These are phyloP conservation scores for Coemansia sp. DNA, from an alignment of 192 early-diverging fungal species.

Conservation along the genomic window DNA sequence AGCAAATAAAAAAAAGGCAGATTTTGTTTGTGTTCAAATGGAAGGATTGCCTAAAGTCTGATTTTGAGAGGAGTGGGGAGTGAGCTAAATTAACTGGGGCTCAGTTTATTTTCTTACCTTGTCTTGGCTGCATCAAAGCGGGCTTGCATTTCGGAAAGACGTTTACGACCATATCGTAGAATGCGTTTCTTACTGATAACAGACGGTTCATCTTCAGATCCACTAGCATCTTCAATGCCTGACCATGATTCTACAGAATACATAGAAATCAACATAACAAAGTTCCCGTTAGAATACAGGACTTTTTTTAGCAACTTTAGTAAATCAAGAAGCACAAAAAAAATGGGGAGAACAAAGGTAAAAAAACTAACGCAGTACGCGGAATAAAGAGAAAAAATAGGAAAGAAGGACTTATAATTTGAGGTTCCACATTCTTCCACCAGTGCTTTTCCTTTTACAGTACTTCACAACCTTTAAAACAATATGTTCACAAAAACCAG, in stretches of 20 bases:
- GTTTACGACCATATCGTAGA: constrained; percentile 48
- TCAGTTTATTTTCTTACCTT: neutral
- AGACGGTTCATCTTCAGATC: constrained; percentile 28
- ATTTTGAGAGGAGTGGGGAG: too few relatives aligned
- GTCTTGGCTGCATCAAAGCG: constrained; percentile 25
- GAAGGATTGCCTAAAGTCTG: too few relatives aligned
- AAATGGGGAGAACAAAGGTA: neutral
- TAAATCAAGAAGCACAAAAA: neutral
- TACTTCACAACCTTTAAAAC: too few relatives aligned
- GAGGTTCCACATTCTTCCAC: neutral
- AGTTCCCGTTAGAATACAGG: too few relatives aligned
- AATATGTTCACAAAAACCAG: neutral
- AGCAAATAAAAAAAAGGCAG: too few relatives aligned
- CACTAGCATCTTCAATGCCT: constrained; percentile 50
- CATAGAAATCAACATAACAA: neutral
- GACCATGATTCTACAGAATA: constrained; percentile 47
- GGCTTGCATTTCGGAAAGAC: constrained; percentile 37
- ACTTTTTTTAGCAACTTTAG: neutral
- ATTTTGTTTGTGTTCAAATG: too few relatives aligned
- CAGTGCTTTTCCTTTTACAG: neutral
- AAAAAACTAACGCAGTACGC: neutral
- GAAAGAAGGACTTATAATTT: neutral
- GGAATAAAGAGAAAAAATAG: neutral
- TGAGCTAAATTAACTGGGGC: neutral
- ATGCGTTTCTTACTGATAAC: constrained; percentile 41